These are phyloP conservation scores for Pterulicium gracile DNA, from an alignment of 1,284 basidiomycete species.

Conservation along the genomic window DNA sequence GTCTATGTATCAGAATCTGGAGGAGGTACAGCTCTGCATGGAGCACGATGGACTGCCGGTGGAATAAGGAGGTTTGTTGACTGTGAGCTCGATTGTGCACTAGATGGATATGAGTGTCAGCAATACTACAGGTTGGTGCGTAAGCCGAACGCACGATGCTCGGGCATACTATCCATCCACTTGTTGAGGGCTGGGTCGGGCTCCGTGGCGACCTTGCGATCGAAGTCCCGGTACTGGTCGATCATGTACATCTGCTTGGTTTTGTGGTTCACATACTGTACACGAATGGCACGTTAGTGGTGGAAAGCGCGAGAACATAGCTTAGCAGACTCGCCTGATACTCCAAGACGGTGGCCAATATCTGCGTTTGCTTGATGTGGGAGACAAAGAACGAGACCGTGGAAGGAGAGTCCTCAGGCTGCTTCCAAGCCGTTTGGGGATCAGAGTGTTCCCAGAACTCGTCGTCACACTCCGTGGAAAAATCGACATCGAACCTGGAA, in stretches of 20 bases:
- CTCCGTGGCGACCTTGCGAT: slow-evolving; percentile 30
- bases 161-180: slow-evolving; percentile 49
- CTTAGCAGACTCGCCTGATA: too few species aligned
- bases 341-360: too few species aligned
- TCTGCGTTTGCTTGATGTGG: background rate
- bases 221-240: slow-evolving; percentile 44
- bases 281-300: too few species aligned
- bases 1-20: slow-evolving; percentile 72
- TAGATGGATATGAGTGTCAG: background rate
- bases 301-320: too few species aligned
- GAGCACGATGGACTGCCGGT: slow-evolving; percentile 58
- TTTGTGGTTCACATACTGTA: slow-evolving; percentile 68
- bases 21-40: slow-evolving; percentile 63
- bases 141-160: slow-evolving; percentile 26
- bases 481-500: too few species aligned
- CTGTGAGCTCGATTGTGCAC: too few species aligned
- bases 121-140: too few species aligned
- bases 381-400: background rate
- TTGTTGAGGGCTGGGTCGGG: slow-evolving; percentile 36
- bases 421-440: too few species aligned
- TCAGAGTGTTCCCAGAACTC: too few species aligned
- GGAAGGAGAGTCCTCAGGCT: too few species aligned
- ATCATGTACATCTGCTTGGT: slow-evolving; percentile 36
- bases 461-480: too few species aligned
- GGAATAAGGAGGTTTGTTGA: too few species aligned